Percentiles rank a stretch among this genome's conserved stretches.
Evolutionary conservation across 78 protist genomes (phyloP).

Genomic region (Dictyostelium capitatum): DNA sequence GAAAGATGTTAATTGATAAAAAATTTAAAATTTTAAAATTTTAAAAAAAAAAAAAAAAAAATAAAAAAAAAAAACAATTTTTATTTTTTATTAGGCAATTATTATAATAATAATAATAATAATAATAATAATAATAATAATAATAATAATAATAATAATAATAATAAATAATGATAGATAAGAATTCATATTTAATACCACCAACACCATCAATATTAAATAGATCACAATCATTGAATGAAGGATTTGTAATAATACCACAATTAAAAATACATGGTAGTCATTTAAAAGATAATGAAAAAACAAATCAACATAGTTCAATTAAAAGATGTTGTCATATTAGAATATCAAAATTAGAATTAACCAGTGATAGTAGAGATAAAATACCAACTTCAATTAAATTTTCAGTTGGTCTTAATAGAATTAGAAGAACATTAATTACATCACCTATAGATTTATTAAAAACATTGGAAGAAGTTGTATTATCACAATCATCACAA

Average conservation of each 20-base stretch:
- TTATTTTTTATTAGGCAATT: no score
- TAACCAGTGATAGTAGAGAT: slow-evolving; percentile 33
- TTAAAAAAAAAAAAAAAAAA: neutral
- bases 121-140: no score
- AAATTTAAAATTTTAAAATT: no score
- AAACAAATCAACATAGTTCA: slow-evolving; percentile 58
- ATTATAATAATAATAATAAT: no score
- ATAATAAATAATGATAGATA: neutral
- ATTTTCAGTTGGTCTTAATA: slow-evolving; percentile 59
- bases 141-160: no score
- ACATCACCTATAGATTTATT: slow-evolving; percentile 62
- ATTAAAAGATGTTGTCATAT: slow-evolving; percentile 74
- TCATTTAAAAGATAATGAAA: slow-evolving; percentile 64
- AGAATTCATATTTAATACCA: slow-evolving; percentile 15
- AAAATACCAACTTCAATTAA: slow-evolving; percentile 55
- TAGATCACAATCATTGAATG: slow-evolving; percentile 47
- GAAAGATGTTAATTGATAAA: no score
- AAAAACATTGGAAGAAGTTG: slow-evolving; percentile 46
- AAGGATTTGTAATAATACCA: slow-evolving; percentile 45
- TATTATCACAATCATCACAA: neutral
- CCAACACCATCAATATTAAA: slow-evolving; percentile 13
- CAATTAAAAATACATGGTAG: slow-evolving; percentile 40
- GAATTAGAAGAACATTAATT: slow-evolving; percentile 51
- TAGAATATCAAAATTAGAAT: slow-evolving; percentile 62
- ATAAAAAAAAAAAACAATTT: no score